Base-by-base conservation (phyloP, 1,139 yeast species). In the Suhomyces bribrorum region DNA sequence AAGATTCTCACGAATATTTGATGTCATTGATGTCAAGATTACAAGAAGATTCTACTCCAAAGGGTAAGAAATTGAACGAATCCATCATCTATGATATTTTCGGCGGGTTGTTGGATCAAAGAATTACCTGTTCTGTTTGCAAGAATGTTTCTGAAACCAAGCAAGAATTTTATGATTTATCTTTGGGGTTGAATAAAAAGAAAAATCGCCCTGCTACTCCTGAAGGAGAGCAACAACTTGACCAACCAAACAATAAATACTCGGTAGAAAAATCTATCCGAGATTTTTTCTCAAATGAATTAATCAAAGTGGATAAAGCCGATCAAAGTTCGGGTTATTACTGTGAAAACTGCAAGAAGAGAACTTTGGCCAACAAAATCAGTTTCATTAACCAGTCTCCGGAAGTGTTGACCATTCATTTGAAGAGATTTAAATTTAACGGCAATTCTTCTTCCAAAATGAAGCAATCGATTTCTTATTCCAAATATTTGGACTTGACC, bases 1-100 rank as follows among this genome's bases (percentile, higher is more conserved):
- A 92, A 62, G 99, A 92, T 61, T 86, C 96, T 1, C 99, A 92
- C 61, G 99, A 92, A 62, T 92, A 90, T 62, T 87, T 83, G 59
- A 89, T 90, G 96, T 86, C 95, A 13, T 68, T 90, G 45, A 75
- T 90, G 73, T 82, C 94, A 7, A 68, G 96, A 40, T 66, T 90
- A 41, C 97, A 90, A 62, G 97, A 90, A 59, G 97, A 90, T 57
- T 77, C 88, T 6, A 89, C 94, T 2, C 97, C 97, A 23, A 84
- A 81, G 57, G 96, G 96, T 11, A 75, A 70, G 35, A 89, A 90
- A 57, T 70, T 89, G 56, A 86, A 87, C 50, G 75, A 83, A 47
- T 85, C 95, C 36, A 83, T 90, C 22, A 70, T 92, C 15, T 90
- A 92, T 61, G 96, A 90, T 56, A 86, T 92, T 14, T 92, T 92